Base-by-base conservation (phyloP, 1,139 yeast species). In the Candida mesenterica region DNA sequence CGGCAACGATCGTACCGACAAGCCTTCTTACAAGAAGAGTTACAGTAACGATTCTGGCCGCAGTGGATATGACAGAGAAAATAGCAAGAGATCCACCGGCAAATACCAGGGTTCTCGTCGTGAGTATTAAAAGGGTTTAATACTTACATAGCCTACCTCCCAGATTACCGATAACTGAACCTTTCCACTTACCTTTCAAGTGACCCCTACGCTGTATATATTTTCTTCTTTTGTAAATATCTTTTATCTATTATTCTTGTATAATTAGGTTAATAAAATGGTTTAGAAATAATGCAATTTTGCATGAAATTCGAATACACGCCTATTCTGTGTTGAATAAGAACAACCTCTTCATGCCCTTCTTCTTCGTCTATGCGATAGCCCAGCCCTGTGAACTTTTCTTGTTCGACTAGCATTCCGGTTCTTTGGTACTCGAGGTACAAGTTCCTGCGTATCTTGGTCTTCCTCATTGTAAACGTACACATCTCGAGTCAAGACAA, bases 401-500 rank as follows among this genome's bases (percentile, higher is more conserved):
- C 25, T 25, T 31, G 17, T n/a, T 16, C n/a, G n/a, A n/a, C n/a
- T n/a, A n/a, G n/a, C n/a, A n/a, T n/a, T n/a, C n/a, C n/a, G n/a
- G n/a, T n/a, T n/a, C n/a, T n/a, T n/a, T n/a, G n/a, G n/a, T n/a
- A n/a, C n/a, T n/a, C n/a, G n/a, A n/a, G n/a, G n/a, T n/a, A n/a
- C n/a, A n/a, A n/a, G n/a, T n/a, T n/a, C n/a, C n/a, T n/a, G n/a
- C 22, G 9, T 19, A 19, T 19, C 9, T 19, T 19, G 22, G 22
- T 6, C 22, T 19, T 19, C 22, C 9, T 25, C 28, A 15, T 25
- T 17, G 15, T 41, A 45, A 12, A 48, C 41, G 17, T 40, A 41
- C 9, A 43, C 53, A 34, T 83, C 87, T 35, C 86, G 63, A 1
- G 89, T 79, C 5, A 81, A 51, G 3, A 82, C 61, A 8, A 83